A percentile compares a stretch with the other conserved stretches of the same genome.
These are phyloP conservation scores for Pezicula radicicola DNA, from an alignment of 2,329 filamentous ascomycete genomes.

Conservation along the genomic window DNA sequence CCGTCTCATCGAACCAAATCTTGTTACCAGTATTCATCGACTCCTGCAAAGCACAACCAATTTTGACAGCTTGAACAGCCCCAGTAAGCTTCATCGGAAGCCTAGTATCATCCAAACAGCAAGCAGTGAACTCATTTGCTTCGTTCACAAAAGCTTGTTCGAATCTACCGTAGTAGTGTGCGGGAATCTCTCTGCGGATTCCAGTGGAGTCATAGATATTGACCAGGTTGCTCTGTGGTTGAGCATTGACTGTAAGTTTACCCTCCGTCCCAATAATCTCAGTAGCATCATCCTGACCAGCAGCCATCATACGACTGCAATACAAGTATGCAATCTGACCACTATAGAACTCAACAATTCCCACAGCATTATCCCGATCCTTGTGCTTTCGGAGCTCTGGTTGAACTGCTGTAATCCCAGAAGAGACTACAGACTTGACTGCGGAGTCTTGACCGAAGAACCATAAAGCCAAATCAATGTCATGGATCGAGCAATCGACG, in stretches of 20 bases:
- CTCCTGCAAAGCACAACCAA: conserved; percentile 59
- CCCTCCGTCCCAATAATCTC: conserved; percentile 66
- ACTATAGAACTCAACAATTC: conserved; percentile 62
- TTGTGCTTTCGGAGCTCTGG: conserved; percentile 54
- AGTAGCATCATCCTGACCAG: conserved; percentile 64
- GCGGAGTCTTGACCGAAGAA: conserved; percentile 54
- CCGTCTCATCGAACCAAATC: conserved; percentile 55
- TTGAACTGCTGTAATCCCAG: conserved; percentile 57
- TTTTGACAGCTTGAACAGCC: conserved; percentile 58
- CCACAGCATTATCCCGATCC: conserved; percentile 61
- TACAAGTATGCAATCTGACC: conserved; percentile 65
- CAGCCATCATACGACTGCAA: conserved; percentile 62
- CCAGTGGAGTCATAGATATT: conserved; percentile 50
- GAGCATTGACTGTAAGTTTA: conserved; percentile 58
- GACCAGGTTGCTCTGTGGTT: conserved; percentile 53
- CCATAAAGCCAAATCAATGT: conserved; percentile 65
- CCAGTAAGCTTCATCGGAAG: conserved; percentile 54
- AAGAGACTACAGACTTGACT: conserved; percentile 53
- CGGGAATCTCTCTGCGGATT: conserved; percentile 55
- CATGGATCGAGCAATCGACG: conserved; percentile 69
- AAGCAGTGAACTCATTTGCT: conserved; percentile 59
- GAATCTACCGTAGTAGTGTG: conserved; percentile 61
- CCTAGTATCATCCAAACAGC: conserved; percentile 51
- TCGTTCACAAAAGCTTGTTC: conserved; percentile 60
- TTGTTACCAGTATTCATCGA: conserved; percentile 50